These are phyloP conservation scores for Leishmania major DNA, from an alignment of 208 protist species.

Conservation along the genomic window DNA sequence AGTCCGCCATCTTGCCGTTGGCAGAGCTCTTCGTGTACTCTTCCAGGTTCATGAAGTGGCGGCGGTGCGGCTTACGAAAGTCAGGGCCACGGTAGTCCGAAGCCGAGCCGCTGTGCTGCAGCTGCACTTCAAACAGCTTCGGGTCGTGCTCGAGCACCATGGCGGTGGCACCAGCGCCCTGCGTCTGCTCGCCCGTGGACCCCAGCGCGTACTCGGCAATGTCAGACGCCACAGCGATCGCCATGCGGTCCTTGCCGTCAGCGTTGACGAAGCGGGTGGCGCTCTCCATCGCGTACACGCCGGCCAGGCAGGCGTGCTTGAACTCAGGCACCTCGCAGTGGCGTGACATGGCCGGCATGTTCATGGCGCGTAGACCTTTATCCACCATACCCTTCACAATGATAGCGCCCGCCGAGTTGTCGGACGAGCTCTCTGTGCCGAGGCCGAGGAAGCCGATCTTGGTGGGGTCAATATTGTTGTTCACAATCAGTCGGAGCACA, in stretches of 20 bases:
- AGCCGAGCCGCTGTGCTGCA: conserved; percentile 70
- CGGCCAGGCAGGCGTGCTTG: conserved; percentile 92
- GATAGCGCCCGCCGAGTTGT: conserved; percentile 91
- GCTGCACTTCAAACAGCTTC: conserved; percentile 78
- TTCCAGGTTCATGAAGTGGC: conserved; percentile 85
- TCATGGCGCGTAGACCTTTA: conserved; percentile 73
- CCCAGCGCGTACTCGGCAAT: conserved; percentile 91
- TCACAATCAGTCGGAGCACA: conserved; percentile 85
- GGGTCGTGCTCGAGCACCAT: conserved; percentile 84
- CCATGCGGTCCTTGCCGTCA: conserved; percentile 72
- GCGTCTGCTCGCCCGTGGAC: conserved; percentile 90
- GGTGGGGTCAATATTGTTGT: conserved; percentile 84
- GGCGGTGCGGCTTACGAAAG: conserved; percentile 89
- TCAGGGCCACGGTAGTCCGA: conserved; percentile 91
- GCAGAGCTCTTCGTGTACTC: conserved; percentile 70
- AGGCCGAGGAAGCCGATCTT: conserved; percentile 89
- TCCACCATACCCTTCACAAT: conserved; percentile 93
- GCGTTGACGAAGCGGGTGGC: conserved; percentile 67
- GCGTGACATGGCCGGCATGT: conserved; percentile 71
- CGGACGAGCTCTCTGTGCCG: conserved; percentile 87
- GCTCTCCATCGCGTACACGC: conserved; percentile 90
- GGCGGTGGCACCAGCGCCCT: conserved; percentile 84
- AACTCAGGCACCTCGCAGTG: conserved; percentile 93
- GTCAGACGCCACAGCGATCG: conserved; percentile 88
- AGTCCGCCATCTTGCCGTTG: conserved; percentile 87